A percentile compares a stretch with the other conserved stretches of the same genome.
Evolutionary conservation across 495 filamentous ascomycete genomes (phyloP).

Genomic region (Talaromyces proteolyticus): DNA sequence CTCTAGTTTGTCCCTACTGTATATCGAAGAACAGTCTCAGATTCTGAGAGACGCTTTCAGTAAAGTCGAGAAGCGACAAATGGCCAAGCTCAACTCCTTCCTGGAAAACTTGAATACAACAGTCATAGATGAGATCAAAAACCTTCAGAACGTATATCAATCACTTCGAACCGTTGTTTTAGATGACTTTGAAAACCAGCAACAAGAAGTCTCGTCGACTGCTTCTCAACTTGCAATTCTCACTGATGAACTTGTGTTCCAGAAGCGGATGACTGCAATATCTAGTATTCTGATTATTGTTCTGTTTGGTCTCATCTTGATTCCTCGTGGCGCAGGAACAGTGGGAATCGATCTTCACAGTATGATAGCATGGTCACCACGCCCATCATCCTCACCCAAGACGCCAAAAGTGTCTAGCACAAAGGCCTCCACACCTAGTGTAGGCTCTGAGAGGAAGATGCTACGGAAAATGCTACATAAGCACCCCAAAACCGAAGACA

Average conservation of each 20-base stretch:
- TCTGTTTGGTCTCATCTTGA: slow-evolving; percentile 83
- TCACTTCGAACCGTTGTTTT: slow-evolving; percentile 94
- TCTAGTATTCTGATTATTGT: slow-evolving; percentile 82
- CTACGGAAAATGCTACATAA: slow-evolving; percentile 16
- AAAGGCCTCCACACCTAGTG: neutral
- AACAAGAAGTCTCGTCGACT: slow-evolving; percentile 77
- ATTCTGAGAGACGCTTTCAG: slow-evolving; percentile 87
- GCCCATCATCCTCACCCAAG: slow-evolving; percentile 14
- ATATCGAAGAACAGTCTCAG: slow-evolving; percentile 92
- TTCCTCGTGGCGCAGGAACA: slow-evolving; percentile 42
- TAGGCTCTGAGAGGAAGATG: slow-evolving; percentile 31
- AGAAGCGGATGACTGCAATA: slow-evolving; percentile 88
- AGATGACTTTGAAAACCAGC: slow-evolving; percentile 81
- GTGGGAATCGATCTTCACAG: slow-evolving; percentile 30
- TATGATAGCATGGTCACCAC: slow-evolving; percentile 43
- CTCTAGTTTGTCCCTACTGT: slow-evolving; percentile 86
- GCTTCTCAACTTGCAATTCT: slow-evolving; percentile 74
- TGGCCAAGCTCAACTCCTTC: slow-evolving; percentile 75
- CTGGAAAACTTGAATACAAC: slow-evolving; percentile 79
- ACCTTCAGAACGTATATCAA: slow-evolving; percentile 82
- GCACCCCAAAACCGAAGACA: neutral
- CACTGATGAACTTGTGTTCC: slow-evolving; percentile 91
- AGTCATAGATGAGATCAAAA: slow-evolving; percentile 76
- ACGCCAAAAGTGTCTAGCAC: slow-evolving; percentile 4
- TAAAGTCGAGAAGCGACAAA: slow-evolving; percentile 84